phyloP scores from a whole-genome alignment of 1,139 yeast genomes.

The Candida sanyaensis region DNA sequence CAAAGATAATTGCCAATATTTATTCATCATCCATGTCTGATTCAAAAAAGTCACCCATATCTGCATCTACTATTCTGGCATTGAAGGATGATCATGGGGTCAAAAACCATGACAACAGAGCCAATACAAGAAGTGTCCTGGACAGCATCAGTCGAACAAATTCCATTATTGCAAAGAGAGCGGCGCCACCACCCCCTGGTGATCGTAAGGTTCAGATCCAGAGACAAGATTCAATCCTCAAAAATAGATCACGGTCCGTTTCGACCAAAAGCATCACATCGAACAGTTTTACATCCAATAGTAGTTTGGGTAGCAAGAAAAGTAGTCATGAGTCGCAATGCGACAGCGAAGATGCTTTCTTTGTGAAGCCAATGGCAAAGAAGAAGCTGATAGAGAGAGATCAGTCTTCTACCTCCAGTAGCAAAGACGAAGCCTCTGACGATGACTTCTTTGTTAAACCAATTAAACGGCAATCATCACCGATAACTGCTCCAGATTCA shows the following conservation, averaged over 20 bases:
- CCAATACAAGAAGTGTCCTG: background rate
- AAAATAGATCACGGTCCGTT: slow-evolving; percentile 6
- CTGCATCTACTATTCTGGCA: slow-evolving; percentile 39
- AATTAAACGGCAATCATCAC: slow-evolving; percentile 13
- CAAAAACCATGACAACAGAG: background rate
- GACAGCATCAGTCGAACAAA: slow-evolving; percentile 9
- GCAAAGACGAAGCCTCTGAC: slow-evolving; percentile 19
- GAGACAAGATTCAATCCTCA: slow-evolving; percentile 20
- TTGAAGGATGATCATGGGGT: slow-evolving; percentile 25
- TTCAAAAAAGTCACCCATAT: slow-evolving; percentile 35
- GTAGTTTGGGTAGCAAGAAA: slow-evolving; percentile 6
- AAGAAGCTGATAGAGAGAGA: background rate
- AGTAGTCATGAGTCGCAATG: slow-evolving; percentile 30
- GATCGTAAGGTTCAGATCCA: slow-evolving; percentile 15
- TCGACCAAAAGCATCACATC: slow-evolving; percentile 5
- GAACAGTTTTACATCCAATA: slow-evolving; percentile 5
- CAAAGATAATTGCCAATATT: slow-evolving; percentile 45
- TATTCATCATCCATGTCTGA: slow-evolving; percentile 44
- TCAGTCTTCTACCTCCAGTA: background rate
- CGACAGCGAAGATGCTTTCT: slow-evolving; percentile 53
- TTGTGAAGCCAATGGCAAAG: slow-evolving; percentile 46
- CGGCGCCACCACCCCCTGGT: slow-evolving; percentile 74
- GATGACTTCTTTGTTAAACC: slow-evolving; percentile 38
- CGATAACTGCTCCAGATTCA: background rate
- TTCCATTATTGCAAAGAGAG: slow-evolving; percentile 59